A percentile compares a stretch with the other conserved stretches of the same genome.
Conservation (phyloP, 352 stramenopile species). For the Thraustotheca clavata region DNA sequence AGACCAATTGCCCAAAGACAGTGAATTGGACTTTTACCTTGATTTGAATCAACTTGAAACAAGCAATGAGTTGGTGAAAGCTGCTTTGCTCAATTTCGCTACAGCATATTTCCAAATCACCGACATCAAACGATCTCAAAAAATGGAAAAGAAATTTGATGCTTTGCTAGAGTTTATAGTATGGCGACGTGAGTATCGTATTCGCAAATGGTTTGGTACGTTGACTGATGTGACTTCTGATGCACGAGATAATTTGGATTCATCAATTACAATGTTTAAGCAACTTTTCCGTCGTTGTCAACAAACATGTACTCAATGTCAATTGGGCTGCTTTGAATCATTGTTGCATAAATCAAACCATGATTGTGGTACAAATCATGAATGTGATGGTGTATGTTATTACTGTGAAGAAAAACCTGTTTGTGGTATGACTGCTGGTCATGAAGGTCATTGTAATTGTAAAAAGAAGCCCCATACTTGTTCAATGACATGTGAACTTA, state of each 20-base stretch:
- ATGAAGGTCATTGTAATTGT: conserved; percentile 62
- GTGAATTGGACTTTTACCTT: background rate
- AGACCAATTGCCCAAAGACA: background rate
- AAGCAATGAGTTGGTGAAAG: too few species aligned
- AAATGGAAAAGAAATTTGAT: conserved; percentile 40
- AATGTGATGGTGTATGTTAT: conserved; percentile 34
- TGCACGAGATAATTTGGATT: conserved; percentile 35
- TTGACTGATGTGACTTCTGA: conserved; percentile 39
- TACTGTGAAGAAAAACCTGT: conserved; percentile 36
- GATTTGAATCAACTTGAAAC: conserved; percentile 2
- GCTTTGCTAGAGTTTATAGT: conserved; percentile 46
- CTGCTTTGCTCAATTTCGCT: background rate
- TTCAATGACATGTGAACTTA: conserved; percentile 32
- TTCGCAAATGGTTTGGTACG: conserved; percentile 31
- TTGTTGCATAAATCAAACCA: conserved; percentile 35
- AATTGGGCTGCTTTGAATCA: conserved; percentile 56
- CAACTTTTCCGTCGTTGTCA: conserved; percentile 49
- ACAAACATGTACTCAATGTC: conserved; percentile 39
- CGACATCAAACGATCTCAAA: background rate
- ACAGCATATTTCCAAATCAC: background rate
- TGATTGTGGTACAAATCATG: conserved; percentile 44
- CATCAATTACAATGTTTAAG: conserved; percentile 42
- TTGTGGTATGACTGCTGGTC: conserved; percentile 46
- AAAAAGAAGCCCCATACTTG: conserved; percentile 56
- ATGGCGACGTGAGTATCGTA: conserved; percentile 29